Percentiles rank a stretch among this genome's conserved stretches.
Evolutionary conservation across 805 yeast species (phyloP).

Genomic region (Spathaspora gorwiae): DNA sequence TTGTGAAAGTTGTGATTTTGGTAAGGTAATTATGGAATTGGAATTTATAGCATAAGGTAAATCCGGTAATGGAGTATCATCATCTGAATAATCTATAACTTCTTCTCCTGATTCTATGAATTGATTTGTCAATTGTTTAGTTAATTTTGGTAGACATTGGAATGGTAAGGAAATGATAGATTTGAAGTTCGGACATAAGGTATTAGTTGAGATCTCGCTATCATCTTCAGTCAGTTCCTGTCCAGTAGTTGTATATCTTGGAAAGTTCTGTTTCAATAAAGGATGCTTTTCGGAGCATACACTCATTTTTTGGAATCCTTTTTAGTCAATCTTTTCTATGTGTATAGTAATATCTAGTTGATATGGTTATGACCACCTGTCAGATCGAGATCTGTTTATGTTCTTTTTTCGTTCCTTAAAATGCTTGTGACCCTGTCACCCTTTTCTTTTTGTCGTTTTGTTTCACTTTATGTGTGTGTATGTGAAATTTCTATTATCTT

Average conservation of each 20-base stretch:
- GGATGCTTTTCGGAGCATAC: constrained; percentile 8
- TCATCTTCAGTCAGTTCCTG: background rate
- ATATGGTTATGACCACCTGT: no score
- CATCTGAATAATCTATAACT: constrained; percentile 13
- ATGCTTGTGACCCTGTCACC: no score
- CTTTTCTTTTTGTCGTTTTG: no score
- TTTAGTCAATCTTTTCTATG: no score
- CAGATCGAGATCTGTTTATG: background rate
- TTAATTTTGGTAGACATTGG: constrained; percentile 18
- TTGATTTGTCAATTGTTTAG: constrained; percentile 4
- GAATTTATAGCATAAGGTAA: constrained; percentile 16
- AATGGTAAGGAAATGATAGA: constrained; percentile 18
- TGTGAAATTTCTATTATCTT: no score
- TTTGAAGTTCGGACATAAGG: constrained; percentile 14
- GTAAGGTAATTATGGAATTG: constrained; percentile 4
- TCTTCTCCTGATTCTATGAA: constrained; percentile 7
- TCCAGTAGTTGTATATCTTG: background rate
- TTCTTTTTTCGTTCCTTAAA: no score
- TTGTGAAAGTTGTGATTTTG: constrained; percentile 37
- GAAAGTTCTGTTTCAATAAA: constrained; percentile 1
- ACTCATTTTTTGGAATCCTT: no score
- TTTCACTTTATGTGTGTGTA: no score
- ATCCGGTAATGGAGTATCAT: constrained; percentile 19
- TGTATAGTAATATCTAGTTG: no score
- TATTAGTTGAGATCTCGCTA: constrained; percentile 15